phyloP scores from a whole-genome alignment of 1,139 yeast genomes.

The Yamadazyma blattariae region DNA sequence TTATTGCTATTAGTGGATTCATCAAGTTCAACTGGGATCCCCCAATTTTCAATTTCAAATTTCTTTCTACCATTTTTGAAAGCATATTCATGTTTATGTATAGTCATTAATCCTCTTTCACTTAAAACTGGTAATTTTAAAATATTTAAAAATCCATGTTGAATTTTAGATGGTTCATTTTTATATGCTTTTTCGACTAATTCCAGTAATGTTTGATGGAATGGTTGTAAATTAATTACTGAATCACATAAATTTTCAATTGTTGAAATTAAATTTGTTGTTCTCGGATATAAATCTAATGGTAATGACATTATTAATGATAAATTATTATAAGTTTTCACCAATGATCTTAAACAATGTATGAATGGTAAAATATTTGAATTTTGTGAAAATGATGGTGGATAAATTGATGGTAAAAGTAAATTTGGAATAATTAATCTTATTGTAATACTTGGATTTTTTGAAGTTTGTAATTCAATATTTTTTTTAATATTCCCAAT shows the following conservation, averaged over 20 bases:
- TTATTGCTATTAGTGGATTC: conserved; percentile 41
- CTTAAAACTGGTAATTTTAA: conserved; percentile 69
- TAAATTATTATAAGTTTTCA: conserved; percentile 48
- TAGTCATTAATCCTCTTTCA: conserved; percentile 78
- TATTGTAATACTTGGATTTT: conserved; percentile 43
- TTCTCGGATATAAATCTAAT: conserved; percentile 64
- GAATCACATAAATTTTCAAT: conserved; percentile 67
- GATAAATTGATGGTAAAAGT: conserved; percentile 75
- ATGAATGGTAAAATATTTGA: conserved; percentile 58
- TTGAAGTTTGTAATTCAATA: conserved; percentile 31
- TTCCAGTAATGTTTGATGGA: conserved; percentile 69
- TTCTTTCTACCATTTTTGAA: conserved; percentile 80
- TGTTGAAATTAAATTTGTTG: conserved; percentile 43
- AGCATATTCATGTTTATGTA: conserved; percentile 73
- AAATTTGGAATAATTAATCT: conserved; percentile 74
- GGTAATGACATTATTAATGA: conserved; percentile 56
- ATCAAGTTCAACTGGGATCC: conserved; percentile 83
- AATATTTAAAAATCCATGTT: conserved; percentile 83
- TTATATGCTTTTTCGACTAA: conserved; percentile 66
- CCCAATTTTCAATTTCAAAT: conserved; percentile 89
- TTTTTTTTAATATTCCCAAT: conserved; percentile 40
- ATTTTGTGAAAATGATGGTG: conserved; percentile 50
- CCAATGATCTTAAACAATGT: conserved; percentile 55
- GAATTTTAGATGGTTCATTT: conserved; percentile 70
- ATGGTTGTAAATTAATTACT: conserved; percentile 76